Evolutionary conservation across 352 stramenopile genomes (phyloP).

Genomic region (Phytophthora cajani): DNA sequence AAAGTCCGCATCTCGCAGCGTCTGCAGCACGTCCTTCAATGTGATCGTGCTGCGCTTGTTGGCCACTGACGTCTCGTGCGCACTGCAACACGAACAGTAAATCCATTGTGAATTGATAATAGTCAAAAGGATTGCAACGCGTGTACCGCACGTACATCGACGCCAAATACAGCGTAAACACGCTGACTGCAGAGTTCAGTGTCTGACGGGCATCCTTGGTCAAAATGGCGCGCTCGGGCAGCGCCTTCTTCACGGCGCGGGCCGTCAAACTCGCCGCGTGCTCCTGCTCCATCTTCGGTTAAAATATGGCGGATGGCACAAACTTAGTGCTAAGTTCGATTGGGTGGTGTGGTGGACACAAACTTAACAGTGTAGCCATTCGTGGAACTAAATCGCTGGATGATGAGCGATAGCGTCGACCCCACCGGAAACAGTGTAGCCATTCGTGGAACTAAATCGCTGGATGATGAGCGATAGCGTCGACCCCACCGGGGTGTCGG

Average conservation of each 20-base stretch:
- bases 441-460: not conserved
- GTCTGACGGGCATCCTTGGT: conserved; percentile 72
- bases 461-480: conserved; percentile 22
- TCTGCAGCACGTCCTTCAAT: conserved; percentile 75
- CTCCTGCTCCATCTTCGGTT: conserved; percentile 72
- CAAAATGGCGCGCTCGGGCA: conserved; percentile 72
- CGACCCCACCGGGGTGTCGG: conserved; percentile 31
- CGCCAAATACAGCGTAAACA: conserved; percentile 84
- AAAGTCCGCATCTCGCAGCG: conserved; percentile 79
- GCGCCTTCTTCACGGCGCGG: conserved; percentile 68
- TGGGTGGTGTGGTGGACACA: not conserved
- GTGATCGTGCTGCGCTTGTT: conserved; percentile 84
- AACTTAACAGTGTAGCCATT: conserved; percentile 9
- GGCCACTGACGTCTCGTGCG: conserved; percentile 64
- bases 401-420: conserved; percentile 21
- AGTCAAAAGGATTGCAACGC: not conserved
- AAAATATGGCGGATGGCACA: not conserved
- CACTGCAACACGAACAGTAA: conserved; percentile 40
- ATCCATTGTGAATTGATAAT: not conserved
- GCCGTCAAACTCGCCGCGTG: conserved; percentile 70
- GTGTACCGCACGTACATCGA: conserved; percentile 53
- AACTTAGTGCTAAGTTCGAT: not conserved
- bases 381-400: not conserved
- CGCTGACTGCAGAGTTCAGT: conserved; percentile 74
- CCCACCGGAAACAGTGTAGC: not conserved